phyloP scores from a whole-genome alignment of 495 filamentous ascomycete species.

The Tuber brumale region DNA sequence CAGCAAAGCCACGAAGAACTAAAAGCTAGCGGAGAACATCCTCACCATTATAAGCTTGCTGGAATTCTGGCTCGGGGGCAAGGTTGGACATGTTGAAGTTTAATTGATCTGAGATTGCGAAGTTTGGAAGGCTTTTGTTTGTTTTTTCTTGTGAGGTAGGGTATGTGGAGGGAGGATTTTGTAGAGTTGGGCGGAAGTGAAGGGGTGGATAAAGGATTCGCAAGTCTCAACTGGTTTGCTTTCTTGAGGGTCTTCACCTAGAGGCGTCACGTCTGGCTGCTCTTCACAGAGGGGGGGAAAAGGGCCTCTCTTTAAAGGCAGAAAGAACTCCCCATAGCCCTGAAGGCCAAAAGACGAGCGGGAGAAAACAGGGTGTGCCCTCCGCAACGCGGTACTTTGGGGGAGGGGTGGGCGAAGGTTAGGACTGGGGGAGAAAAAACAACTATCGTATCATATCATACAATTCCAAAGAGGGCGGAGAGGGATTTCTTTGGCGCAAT shows the following conservation, averaged over 20 bases:
- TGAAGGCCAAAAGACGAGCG: background rate
- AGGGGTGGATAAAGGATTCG: background rate
- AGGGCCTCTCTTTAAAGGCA: slow-evolving; percentile 1
- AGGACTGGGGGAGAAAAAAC: background rate
- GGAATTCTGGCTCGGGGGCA: slow-evolving; percentile 88
- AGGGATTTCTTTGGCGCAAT: slow-evolving; percentile 36
- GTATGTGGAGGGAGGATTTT: background rate
- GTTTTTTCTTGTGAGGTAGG: background rate
- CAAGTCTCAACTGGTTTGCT: background rate
- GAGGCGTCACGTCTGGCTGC: background rate
- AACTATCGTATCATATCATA: background rate
- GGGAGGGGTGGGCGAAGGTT: background rate
- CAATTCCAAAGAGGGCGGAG: slow-evolving; percentile 7
- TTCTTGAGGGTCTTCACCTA: background rate
- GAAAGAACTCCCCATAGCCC: background rate
- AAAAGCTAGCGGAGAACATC: slow-evolving; percentile 2
- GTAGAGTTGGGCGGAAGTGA: background rate
- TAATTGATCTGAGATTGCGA: background rate
- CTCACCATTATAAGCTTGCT: slow-evolving; percentile 96
- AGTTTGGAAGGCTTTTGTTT: background rate
- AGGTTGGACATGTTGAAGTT: slow-evolving; percentile 69
- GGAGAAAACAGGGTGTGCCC: background rate
- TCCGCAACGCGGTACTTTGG: background rate
- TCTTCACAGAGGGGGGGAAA: background rate
- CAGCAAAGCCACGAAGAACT: background rate